Evolutionary conservation across 495 filamentous ascomycete species (phyloP), one percentile per base, ranked within the genome.

Genomic region (Neurospora sp.): DNA sequence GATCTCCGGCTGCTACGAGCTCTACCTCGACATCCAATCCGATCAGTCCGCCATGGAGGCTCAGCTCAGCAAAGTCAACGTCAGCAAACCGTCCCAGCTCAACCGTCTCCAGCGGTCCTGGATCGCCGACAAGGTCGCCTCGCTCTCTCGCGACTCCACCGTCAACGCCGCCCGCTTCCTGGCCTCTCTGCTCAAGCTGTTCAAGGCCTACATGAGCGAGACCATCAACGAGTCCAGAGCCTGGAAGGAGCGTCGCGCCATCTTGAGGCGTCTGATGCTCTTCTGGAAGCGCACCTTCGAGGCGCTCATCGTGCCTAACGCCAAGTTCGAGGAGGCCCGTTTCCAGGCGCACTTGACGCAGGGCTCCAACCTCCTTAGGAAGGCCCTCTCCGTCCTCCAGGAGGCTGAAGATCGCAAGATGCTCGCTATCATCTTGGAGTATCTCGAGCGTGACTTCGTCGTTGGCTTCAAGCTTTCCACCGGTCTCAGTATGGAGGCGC

Each of bases 401-500:
- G 77, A 79, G 8, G 69, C 41, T 2, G 73, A 73, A 14, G 75
- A 77, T 68, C 74, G 73, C 27, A 74, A 75, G 45, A 72, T 85
- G n/a, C 71, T 83, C 16, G 76, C 74, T 5, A 65, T 72, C 6
- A 71, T 86, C 7, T 41, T 75, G 1, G 75, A 74, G 5, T 78
- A 74, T 8, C 76, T 86, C 2, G 77, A 85, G 37, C 78, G 78
- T 6, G 82, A 81, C 47, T 87, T 88, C 53, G 76, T 79, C 3
- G 78, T 82, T 14, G 85, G 82, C 3, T 88, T 88, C 77, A 88
- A 90, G 61, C 82, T 96, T 8, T 87, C 83, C 0, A 94, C 89
- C 3, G 94, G 94, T 2, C 85, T 93, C 20, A 90, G 89, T 73
- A 97, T 98, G 93, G 93, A 97, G 78, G 81, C 80, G 37, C 84